Base-by-base conservation (phyloP, 2,329 filamentous ascomycete species). In the Colletotrichum noveboracense region DNA sequence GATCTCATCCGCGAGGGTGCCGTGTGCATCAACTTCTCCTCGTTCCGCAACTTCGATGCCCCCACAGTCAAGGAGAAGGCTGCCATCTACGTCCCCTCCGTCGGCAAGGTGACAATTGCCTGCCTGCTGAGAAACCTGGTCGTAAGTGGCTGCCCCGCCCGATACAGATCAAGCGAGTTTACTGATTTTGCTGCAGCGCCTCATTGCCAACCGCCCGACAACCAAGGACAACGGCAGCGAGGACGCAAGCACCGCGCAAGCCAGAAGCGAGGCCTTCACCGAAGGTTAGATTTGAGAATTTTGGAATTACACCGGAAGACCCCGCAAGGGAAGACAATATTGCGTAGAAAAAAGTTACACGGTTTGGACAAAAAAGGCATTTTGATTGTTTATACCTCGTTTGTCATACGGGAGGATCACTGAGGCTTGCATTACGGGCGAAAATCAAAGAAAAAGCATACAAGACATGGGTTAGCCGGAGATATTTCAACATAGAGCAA, bases 11-110 rank as follows among this genome's bases (percentile, higher is more conserved):
- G 95, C 62, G 95, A 98, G 72, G 97, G 97, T 64, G 96, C 95
- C 34, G 95, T 98, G n/a, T 99, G 97, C 89, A 96, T 99, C 87
- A 99, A 99, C 87, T 98, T 99, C 84, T 97, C 96, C 9, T 98
- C 95, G 67, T 95, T 94, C 85, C 95, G 96, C 88, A 98, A 99
- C 87, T 98, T 98, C 85, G 93, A 93, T 76, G 90, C 90, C 2
- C 93, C 94, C 0, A 94, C 94, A 64, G 93, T 98, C 79, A 98
- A 98, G 87, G 94, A 98, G 84, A 98, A 96, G 88, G 97, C 97
- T 3, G 96, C 95, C 7, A 98, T 99, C 81, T 99, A 98, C 81
- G 96, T 98, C 21, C 97, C 97, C 2, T 97, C 96, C 0, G 97
- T 98, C 79, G 97, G 97, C 80, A 99, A 98, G 88, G 96, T 98